Evolutionary conservation across 139 green algal species (phyloP), one percentile per base, ranked within the genome.

Genomic region (Coccomyxa sp.): DNA sequence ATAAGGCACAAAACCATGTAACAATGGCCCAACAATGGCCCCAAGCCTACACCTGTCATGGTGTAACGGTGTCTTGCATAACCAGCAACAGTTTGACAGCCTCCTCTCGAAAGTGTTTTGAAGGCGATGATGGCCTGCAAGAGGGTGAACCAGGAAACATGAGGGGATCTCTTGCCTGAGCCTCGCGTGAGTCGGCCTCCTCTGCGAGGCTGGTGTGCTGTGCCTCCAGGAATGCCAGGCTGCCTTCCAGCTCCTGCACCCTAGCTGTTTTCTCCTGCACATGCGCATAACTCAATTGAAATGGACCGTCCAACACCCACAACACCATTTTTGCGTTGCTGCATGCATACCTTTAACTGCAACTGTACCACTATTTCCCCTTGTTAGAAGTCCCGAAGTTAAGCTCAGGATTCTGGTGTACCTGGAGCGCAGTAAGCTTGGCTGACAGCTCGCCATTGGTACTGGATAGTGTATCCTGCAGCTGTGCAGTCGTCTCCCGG

Each of bases 191-290:
- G 23, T 78, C 71, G 25, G 71, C 71, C 25, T 18, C 27, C 27
- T 78, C 71, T 27, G 14, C 30, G 23, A 78, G 14, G 25, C 27
- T 78, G 14, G 71, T 27, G 23, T 78, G n/a, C 71, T 78, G 71
- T 18, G 25, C 71, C 71, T 78, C 71, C 1, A 78, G 25, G 3
- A 51, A 21, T 18, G 25, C 71, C 71, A 78, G 25, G 71, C 71
- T 78, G 71, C 71, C 27, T 27, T 78, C 27, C 71, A 78, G 30
- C 25, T 78, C 71, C 71, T 78, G 71, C 71, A 78, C 27, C 71
- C 71, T 31, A 10, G 71, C 71, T 31, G 25, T 38, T 27, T 31
- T 78, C 27, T 78, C 71, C 71, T 78, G 71, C 21, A 75, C 21
- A 23, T 23, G 21, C 66, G 66, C 9, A 28, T 51, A 11, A 71